Percentiles rank a stretch among this genome's conserved stretches.
Evolutionary conservation across 108 stramenopile genomes (phyloP).

Genomic region (Skeletonema tropicum): DNA sequence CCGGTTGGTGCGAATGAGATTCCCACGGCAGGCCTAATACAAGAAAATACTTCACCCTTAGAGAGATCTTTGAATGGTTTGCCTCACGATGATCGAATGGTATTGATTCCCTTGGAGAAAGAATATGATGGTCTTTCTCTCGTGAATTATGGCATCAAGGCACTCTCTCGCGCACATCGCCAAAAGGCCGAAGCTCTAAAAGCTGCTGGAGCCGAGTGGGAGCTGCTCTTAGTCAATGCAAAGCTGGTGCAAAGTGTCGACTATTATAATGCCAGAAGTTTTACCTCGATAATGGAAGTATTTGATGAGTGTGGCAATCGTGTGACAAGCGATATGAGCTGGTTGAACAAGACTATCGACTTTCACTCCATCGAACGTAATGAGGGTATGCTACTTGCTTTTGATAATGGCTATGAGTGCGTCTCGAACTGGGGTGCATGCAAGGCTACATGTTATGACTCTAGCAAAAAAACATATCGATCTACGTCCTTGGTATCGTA

Average conservation of each 20-base stretch:
- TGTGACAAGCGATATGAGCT: no score
- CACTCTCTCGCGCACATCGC: not conserved
- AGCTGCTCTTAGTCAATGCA: no score
- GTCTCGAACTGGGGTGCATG: no score
- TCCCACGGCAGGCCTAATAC: not conserved
- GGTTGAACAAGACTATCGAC: no score
- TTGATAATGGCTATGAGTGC: no score
- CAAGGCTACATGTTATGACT: not conserved
- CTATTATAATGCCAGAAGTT: not conserved
- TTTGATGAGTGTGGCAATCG: constrained; percentile 14
- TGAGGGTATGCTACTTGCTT: no score
- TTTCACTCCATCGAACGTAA: no score
- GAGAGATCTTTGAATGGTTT: not conserved
- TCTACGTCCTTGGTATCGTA: constrained; percentile 4
- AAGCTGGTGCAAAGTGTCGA: not conserved
- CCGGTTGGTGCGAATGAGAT: no score
- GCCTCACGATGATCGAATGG: not conserved
- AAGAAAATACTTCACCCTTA: not conserved
- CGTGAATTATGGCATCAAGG: not conserved
- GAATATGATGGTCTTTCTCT: no score
- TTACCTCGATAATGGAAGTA: not conserved
- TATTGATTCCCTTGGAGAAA: no score
- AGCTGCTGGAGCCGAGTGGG: no score
- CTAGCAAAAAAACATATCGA: not conserved
- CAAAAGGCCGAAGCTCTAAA: no score